A percentile compares a stretch with the other conserved stretches of the same genome.
These are phyloP conservation scores for Xeromyces bisporus DNA, from an alignment of 495 filamentous ascomycete species.

Conservation along the genomic window DNA sequence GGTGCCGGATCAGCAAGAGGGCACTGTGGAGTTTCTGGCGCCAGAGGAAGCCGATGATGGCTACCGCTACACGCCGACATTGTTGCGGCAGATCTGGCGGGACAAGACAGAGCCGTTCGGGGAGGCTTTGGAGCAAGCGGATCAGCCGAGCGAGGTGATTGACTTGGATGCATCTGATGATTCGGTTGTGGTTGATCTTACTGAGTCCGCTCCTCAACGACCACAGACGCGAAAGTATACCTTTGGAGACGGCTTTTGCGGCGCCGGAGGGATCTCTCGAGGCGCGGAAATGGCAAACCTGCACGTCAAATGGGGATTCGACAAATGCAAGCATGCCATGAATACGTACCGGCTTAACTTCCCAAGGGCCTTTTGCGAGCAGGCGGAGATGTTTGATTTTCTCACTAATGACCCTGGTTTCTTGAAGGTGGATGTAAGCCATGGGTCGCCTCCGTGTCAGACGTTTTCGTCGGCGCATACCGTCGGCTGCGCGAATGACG, in stretches of 20 bases:
- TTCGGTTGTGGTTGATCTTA: constrained; percentile 7
- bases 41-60: constrained; percentile 12
- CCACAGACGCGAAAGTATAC: constrained; percentile 29
- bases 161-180: constrained; percentile 3
- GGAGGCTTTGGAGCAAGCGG: background rate
- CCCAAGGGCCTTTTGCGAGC: constrained; percentile 25
- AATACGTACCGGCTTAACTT: constrained; percentile 47
- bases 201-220: background rate
- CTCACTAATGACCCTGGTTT: constrained; percentile 12
- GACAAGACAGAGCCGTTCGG: constrained; percentile 16
- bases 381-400: constrained; percentile 13
- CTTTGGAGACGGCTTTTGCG: constrained; percentile 58
- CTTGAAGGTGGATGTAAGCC: constrained; percentile 48
- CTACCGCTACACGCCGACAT: constrained; percentile 1
- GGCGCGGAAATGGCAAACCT: constrained; percentile 50
- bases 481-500: constrained; percentile 43
- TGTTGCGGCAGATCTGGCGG: constrained; percentile 17
- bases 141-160: constrained; percentile 1
- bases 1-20: constrained; percentile 2
- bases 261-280: constrained; percentile 57
- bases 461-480: constrained; percentile 69
- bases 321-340: constrained; percentile 37
- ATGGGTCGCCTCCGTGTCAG: constrained; percentile 75
- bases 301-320: constrained; percentile 42
- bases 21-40: constrained; percentile 14